Evolutionary conservation across 2,329 filamentous ascomycete genomes (phyloP), one percentile per base, ranked within the genome.

Genomic region (Ophiosphaerella herpotricha): DNA sequence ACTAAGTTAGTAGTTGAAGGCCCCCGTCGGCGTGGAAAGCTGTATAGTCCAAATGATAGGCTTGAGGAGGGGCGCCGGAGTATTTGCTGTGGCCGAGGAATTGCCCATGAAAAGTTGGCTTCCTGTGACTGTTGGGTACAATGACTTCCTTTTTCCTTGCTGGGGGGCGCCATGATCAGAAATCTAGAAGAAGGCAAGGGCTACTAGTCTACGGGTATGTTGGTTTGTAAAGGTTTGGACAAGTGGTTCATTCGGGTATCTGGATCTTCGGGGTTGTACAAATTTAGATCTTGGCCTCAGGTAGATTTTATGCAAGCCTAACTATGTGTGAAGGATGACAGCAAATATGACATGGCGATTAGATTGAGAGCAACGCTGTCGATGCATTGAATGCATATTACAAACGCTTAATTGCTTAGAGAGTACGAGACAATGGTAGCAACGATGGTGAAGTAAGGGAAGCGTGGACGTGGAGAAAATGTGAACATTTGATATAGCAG

Each of bases 51-150:
- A 12, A 44, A 52, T 34, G 43, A 37, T 1, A 65, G 33, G 4
- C 52, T 35, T 2, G 57, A 57, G 2, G 62, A 65, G 9, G 64
- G 34, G 14, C 52, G 58, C 26, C 59, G 57, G 7, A 60, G 31
- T 2, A 66, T 21, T 4, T 43, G 50, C 21, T 48, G 52, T 12
- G 60, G 47, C 29, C 52, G 55, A 7, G 56, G 52, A 14, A 47
- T 44, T 2, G 7, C 14, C 52, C 43, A n/a, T 26, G 9, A 14
- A 12, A 4, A 21, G 4, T 21, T 21, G 18, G 18, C 18, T 21
- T 21, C 18, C 18, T 21, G 18, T 21, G 18, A 21, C 18, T 21
- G 18, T 21, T 21, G n/a, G 6, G 18, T 32, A 7, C 7, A 38
- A 8, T 29, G 26, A 4, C 26, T 29, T 29, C 6, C 26, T 29